Conservation (phyloP, 148 eudicot species). For the Nepenthes mirabilis region DNA sequence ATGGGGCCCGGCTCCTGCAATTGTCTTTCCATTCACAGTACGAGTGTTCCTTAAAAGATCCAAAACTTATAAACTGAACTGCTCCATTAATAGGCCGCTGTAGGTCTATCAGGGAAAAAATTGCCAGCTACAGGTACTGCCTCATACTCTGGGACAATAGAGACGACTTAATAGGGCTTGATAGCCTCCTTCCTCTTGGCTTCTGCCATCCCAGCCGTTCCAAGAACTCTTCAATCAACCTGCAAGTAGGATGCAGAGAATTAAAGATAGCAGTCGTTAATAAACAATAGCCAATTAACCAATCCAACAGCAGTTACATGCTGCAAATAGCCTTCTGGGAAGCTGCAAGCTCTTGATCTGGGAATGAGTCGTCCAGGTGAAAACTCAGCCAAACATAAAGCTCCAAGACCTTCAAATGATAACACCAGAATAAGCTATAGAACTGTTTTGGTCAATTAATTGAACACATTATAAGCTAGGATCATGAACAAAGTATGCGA, state of each 20-base stretch:
- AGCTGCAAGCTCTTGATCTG: constrained; percentile 87
- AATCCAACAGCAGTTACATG: constrained; percentile 32
- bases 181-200: constrained; percentile 22
- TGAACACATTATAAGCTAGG: too few relatives aligned
- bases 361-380: constrained; percentile 78
- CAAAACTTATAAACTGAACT: too few relatives aligned
- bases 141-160: constrained; percentile 13
- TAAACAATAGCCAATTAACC: background rate
- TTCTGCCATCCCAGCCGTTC: constrained; percentile 55
- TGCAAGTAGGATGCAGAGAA: constrained; percentile 11
- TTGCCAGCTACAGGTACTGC: constrained; percentile 3
- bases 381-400: constrained; percentile 93
- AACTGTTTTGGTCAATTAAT: too few relatives aligned
- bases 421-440: background rate
- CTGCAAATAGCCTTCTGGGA: constrained; percentile 89
- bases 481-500: too few relatives aligned
- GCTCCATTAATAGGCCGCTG: too few relatives aligned
- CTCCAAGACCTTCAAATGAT: constrained; percentile 68
- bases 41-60: too few relatives aligned
- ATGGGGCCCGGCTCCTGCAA: too few relatives aligned
- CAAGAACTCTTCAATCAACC: constrained; percentile 90
- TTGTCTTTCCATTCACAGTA: too few relatives aligned
- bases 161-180: constrained; percentile 10
- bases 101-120: background rate
- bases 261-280: background rate